Base-by-base conservation (phyloP, 2,329 filamentous ascomycete species). In the Salinomyces thailandicus region DNA sequence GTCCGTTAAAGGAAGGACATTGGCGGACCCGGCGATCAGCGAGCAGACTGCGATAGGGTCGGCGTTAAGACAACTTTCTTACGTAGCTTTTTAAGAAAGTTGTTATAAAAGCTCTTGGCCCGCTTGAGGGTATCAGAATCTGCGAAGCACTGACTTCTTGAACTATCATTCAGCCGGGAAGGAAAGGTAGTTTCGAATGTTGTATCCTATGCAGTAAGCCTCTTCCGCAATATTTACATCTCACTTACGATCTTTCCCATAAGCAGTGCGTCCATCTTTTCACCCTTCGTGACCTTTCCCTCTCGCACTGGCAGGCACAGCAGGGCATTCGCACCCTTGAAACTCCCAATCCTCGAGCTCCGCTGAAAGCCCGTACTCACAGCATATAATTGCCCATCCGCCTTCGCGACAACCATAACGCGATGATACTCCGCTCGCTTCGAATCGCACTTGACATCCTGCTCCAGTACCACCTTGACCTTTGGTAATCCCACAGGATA, bases 321-420 rank as follows among this genome's bases (percentile, higher is more conserved):
- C 50, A 98, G 61, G 3, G 82, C 85, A 66, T 98, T 98, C 2
- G 91, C 89, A 14, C 81, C 79, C 43, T 80, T 83, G 48, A 96
- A 69, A 59, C 89, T 96, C 0, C 86, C 85, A 2, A 98, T 86
- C 43, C 78, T 75, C 12, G 84, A 93, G 58, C 89, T 96, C 35
- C 91, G 71, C 65, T 98, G 91, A 3, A 81, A 78, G 5, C 91
- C 91, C 0, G 91, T 98, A 53, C 85, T 94, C 18, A 66, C 74
- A 0, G 86, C 91, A 41, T 74, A 67, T 32, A 96, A 60, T 6
- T 64, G 51, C 0, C 87, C 87, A 50, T 87, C 79, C 0, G 47
- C 55, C 8, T 62, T 68, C 2, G 77, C 75, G 0, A 67, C 69
- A 2, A 94, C 77, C 2, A 85, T 63, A 0, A 79, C 86, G n/a